phyloP scores from a whole-genome alignment of 805 yeast genomes.

The Geotrichum ghanense region DNA sequence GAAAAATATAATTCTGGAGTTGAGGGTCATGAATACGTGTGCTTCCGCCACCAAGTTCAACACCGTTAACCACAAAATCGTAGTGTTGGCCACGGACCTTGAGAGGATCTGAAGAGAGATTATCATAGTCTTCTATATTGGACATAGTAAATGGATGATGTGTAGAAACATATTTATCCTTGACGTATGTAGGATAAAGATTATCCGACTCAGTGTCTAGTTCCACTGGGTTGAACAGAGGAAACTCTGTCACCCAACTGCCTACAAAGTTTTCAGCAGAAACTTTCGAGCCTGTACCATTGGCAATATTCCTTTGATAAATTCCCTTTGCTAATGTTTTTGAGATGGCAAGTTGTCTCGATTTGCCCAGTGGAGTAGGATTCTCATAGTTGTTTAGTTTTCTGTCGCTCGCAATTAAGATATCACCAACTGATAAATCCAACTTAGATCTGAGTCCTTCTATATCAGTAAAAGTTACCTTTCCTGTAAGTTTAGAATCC shows the following conservation, averaged over 20 bases:
- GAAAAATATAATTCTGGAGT: constrained; percentile 64
- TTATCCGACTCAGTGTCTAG: constrained; percentile 12
- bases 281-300: not conserved
- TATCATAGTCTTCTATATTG: constrained; percentile 51
- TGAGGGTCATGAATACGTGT: constrained; percentile 83
- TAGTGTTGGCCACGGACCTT: constrained; percentile 80
- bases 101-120: constrained; percentile 44
- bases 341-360: constrained; percentile 63
- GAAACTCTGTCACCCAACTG: constrained; percentile 84
- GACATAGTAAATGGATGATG: constrained; percentile 99
- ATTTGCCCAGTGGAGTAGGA: constrained; percentile 87
- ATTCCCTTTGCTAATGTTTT: constrained; percentile 41
- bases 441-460: constrained; percentile 1
- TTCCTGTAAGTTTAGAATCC: not conserved
- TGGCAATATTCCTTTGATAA: constrained; percentile 23
- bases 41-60: constrained; percentile 96
- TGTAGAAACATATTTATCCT: constrained; percentile 45
- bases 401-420: constrained; percentile 72
- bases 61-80: constrained; percentile 88
- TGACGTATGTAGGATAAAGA: constrained; percentile 54
- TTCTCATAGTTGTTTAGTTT: constrained; percentile 65
- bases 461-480: constrained; percentile 9
- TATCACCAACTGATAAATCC: constrained; percentile 63
- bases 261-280: constrained; percentile 19
- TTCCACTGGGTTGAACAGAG: constrained; percentile 74